Conservation (phyloP, 2,329 filamentous ascomycete species). For the Lecanoromycetidae sp. region DNA sequence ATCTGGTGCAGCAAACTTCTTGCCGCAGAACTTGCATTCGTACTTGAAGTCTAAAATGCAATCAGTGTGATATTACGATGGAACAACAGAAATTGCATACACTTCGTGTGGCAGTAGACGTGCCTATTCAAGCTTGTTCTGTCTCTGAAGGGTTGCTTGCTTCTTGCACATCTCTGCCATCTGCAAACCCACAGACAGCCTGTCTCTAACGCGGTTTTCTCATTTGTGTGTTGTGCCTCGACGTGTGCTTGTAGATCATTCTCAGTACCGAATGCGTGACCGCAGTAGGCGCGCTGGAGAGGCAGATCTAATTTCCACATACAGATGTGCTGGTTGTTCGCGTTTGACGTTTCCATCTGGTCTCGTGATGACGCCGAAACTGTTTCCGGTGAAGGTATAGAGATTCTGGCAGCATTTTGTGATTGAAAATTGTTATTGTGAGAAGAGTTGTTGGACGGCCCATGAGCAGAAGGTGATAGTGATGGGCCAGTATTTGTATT, state of each 20-base stretch:
- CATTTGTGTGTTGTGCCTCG: conserved; percentile 3
- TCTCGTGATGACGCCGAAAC: too few species aligned
- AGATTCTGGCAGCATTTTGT: too few species aligned
- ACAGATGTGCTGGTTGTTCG: conserved; percentile 2
- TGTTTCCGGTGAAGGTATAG: too few species aligned
- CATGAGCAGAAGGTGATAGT: too few species aligned
- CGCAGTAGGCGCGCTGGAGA: background rate
- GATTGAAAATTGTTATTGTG: too few species aligned
- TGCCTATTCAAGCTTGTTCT: conserved; percentile 9
- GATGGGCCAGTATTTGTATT: too few species aligned
- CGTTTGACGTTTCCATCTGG: too few species aligned
- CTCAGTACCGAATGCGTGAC: background rate
- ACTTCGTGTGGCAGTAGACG: conserved; percentile 5
- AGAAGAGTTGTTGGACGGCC: too few species aligned
- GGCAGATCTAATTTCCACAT: conserved; percentile 3
- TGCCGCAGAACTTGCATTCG: conserved; percentile 4
- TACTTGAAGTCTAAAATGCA: background rate
- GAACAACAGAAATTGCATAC: background rate
- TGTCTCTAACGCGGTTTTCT: background rate
- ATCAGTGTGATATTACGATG: background rate
- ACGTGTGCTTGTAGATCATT: conserved; percentile 13
- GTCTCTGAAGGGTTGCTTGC: background rate
- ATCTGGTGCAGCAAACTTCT: conserved; percentile 3
- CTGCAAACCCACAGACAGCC: background rate
- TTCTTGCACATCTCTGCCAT: conserved; percentile 2